phyloP scores from a whole-genome alignment of 441 rosid genomes.

The Biscutella auriculata region DNA sequence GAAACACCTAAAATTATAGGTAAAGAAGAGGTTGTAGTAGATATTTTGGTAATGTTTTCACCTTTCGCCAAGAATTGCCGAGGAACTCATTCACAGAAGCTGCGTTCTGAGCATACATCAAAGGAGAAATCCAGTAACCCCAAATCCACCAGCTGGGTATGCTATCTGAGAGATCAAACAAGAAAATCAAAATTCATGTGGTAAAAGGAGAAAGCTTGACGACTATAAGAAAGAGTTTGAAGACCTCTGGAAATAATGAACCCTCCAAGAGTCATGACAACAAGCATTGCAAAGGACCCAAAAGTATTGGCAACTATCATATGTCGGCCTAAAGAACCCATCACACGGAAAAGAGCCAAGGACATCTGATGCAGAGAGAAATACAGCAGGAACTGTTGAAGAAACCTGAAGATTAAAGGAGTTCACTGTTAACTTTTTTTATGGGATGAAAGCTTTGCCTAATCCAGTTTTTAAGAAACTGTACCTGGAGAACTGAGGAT shows the following conservation, averaged over 20 bases:
- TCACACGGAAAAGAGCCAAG: slow-evolving; percentile 74
- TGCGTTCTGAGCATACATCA: slow-evolving; percentile 94
- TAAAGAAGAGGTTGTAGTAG: background rate
- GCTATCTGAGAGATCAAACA: slow-evolving; percentile 40
- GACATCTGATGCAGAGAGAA: slow-evolving; percentile 94
- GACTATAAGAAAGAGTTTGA: slow-evolving; percentile 1
- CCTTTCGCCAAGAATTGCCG: slow-evolving; percentile 86
- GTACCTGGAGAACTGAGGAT: slow-evolving; percentile 69
- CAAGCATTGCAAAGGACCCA: slow-evolving; percentile 95
- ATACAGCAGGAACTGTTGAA: slow-evolving; percentile 66
- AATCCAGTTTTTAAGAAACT: background rate
- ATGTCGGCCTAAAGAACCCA: slow-evolving; percentile 85
- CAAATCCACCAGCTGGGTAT: slow-evolving; percentile 95
- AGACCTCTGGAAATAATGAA: slow-evolving; percentile 81
- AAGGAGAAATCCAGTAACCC: slow-evolving; percentile 96
- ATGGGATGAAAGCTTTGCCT: background rate
- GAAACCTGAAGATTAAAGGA: slow-evolving; percentile 47
- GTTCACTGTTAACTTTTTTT: slow-evolving; percentile 8
- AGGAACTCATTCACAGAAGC: slow-evolving; percentile 95
- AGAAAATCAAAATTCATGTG: background rate
- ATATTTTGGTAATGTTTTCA: slow-evolving; percentile 16
- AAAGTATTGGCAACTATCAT: slow-evolving; percentile 95
- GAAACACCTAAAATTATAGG: background rate
- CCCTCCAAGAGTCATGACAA: slow-evolving; percentile 93
- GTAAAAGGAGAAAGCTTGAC: background rate